Base-by-base conservation (phyloP, 2,329 filamentous ascomycete species). In the Colletotrichum lini region DNA sequence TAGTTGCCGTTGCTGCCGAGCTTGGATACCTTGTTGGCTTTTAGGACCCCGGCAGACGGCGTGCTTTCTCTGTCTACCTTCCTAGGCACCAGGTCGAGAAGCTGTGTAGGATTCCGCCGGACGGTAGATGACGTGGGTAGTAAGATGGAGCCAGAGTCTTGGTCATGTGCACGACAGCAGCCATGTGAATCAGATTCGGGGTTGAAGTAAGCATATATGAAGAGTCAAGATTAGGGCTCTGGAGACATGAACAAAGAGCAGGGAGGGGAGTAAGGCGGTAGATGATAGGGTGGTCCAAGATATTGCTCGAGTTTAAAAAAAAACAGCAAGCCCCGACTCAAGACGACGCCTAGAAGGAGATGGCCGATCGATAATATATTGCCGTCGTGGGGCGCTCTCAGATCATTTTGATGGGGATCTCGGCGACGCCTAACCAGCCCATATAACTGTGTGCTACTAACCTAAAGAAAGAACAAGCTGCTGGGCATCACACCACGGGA, bases 401-500 rank as follows among this genome's bases (percentile, higher is more conserved):
- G 47, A 62, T 62, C 30, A 30, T 40, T 38, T 26, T 6, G 21
- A 30, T 58, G 47, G 69, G 52, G 40, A 64, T 30, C 52, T 53
- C 47, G 58, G 52, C 56, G 35, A 64, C 45, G 47, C 47, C 64
- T 50, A 47, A 18, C 18, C 45, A 45, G 38, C 40, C 54, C 15
- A 42, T 23, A 53, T 57, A 6, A 26, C 6, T 21, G 52, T 49
- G 44, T 40, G 47, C n/a, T 23, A 21, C 54, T 9, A n/a, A 35
- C 30, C 30, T 35, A 10, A 52, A 50, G 57, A n/a, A 44, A 26
- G 50, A 62, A 67, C 21, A 59, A 62, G 58, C 66, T 26, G 57
- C 65, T 47, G 30, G 38, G 58, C 65, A 67, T 63, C 58, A 56
- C 35, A 44, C 61, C 53, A 49, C 45, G 38, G 45, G 53, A 42